These are phyloP conservation scores for Claviceps paspali DNA, from an alignment of 2,329 filamentous ascomycete species.

Conservation along the genomic window DNA sequence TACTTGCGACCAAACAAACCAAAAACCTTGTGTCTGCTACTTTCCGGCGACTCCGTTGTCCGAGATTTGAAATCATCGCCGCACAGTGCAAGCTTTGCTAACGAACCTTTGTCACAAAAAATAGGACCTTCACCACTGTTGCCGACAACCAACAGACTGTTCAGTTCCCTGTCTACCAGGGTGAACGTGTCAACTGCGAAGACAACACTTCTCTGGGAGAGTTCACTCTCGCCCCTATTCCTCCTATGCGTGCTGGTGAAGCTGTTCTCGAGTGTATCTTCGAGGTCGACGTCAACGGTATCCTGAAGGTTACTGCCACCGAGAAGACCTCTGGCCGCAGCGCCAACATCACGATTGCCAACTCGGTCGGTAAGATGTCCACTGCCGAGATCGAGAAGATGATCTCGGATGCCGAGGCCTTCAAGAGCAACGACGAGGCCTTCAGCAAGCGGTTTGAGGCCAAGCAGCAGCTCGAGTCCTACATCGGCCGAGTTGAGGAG, in stretches of 20 bases:
- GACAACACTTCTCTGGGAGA: constrained; percentile 97
- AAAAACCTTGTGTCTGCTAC: too few relatives aligned
- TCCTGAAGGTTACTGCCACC: constrained; percentile 96
- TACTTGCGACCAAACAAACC: too few relatives aligned
- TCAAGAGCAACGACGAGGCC: constrained; percentile 94
- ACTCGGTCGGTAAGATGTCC: constrained; percentile 97
- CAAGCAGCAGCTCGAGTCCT: constrained; percentile 97
- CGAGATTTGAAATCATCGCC: too few relatives aligned
- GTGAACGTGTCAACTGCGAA: constrained; percentile 94
- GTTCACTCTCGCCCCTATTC: constrained; percentile 81
- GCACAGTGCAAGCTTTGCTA: too few relatives aligned
- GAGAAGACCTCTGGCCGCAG: constrained; percentile 97
- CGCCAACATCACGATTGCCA: constrained; percentile 99
- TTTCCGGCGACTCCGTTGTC: too few relatives aligned
- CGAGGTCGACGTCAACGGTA: constrained; percentile 99
- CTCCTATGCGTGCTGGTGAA: constrained; percentile 86
- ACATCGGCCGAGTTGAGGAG: constrained; percentile 97
- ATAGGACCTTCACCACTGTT: constrained; percentile 70
- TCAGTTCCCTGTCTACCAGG: constrained; percentile 87
- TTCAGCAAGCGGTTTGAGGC: constrained; percentile 99
- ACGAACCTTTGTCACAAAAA: too few relatives aligned
- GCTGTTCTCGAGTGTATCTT: constrained; percentile 95
- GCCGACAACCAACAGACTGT: constrained; percentile 50
- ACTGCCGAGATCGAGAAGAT: constrained; percentile 92
- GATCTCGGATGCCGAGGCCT: constrained; percentile 93